Percentiles rank a stretch among this genome's conserved stretches.
Evolutionary conservation across 176 grass and related monocot species (phyloP).

Genomic region (Alopecurus myosuroides): DNA sequence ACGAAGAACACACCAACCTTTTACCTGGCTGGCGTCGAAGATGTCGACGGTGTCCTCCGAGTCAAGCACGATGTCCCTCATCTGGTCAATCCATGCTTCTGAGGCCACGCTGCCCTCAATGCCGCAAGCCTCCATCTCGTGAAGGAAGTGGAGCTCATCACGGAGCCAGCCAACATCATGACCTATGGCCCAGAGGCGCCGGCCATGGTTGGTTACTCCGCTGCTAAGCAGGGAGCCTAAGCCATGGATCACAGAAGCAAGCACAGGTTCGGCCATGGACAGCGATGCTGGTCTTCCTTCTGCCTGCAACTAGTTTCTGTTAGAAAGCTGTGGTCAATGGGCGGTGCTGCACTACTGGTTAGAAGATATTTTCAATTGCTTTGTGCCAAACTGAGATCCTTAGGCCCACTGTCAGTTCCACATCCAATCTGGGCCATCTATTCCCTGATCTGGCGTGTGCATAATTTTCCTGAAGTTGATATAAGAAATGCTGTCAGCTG

Average conservation of each 20-base stretch:
- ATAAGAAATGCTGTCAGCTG: neutral
- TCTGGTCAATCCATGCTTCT: constrained; percentile 35
- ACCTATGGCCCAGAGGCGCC: neutral
- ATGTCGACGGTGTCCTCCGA: constrained; percentile 7
- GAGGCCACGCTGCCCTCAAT: neutral
- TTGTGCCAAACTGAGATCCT: neutral
- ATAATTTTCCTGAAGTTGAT: neutral
- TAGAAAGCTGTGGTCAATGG: neutral
- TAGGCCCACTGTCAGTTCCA: neutral
- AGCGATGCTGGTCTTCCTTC: neutral
- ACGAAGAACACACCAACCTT: neutral
- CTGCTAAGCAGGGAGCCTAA: constrained; percentile 20
- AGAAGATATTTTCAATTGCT: neutral
- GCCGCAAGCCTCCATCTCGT: neutral
- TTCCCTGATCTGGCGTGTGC: neutral
- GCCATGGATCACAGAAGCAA: constrained; percentile 24
- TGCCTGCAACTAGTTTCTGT: neutral
- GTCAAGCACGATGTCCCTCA: constrained; percentile 16
- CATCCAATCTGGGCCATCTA: neutral
- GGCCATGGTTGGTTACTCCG: neutral
- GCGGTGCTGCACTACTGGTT: neutral
- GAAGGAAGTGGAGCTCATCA: constrained; percentile 31
- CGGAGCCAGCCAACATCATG: constrained; percentile 23
- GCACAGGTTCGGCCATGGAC: constrained; percentile 29
- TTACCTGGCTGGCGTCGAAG: constrained; percentile 12